Evolutionary conservation across 106 monocot species (phyloP).

Genomic region (Ottelia alismoides): DNA sequence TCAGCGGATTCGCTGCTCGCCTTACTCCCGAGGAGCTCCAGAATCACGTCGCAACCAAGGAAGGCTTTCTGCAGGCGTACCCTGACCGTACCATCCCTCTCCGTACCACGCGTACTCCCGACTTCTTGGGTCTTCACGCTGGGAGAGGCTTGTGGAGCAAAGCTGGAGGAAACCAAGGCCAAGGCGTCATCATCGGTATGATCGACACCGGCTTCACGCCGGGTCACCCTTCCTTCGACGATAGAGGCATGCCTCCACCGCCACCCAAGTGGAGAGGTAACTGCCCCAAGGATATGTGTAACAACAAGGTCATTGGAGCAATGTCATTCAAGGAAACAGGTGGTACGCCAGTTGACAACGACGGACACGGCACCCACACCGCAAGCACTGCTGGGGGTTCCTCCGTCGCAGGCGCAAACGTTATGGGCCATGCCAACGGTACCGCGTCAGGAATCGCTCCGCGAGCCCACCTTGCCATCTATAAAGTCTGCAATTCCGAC

Average conservation of each 20-base stretch:
- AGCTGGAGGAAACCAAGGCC: slow-evolving; percentile 22
- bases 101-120: slow-evolving; percentile 40
- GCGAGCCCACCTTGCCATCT: slow-evolving; percentile 8
- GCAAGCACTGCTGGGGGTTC: slow-evolving; percentile 7
- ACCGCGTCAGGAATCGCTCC: slow-evolving; percentile 12
- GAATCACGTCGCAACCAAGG: too few relatives aligned
- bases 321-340: slow-evolving; percentile 4
- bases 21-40: too few relatives aligned
- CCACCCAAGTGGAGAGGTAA: slow-evolving; percentile 59
- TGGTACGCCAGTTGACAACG: slow-evolving; percentile 5
- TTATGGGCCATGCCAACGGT: slow-evolving; percentile 1
- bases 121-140: slow-evolving; percentile 33
- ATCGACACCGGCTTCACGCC: slow-evolving; percentile 43
- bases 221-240: slow-evolving; percentile 49
- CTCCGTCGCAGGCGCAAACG: background rate
- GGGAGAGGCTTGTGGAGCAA: slow-evolving; percentile 13
- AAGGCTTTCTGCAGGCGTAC: too few relatives aligned
- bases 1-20: too few relatives aligned
- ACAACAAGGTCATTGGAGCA: slow-evolving; percentile 65
- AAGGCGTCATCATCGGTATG: slow-evolving; percentile 37
- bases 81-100: too few relatives aligned
- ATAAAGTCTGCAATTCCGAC: slow-evolving; percentile 1
- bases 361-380: slow-evolving; percentile 28
- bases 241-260: slow-evolving; percentile 26
- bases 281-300: slow-evolving; percentile 31